phyloP scores from a whole-genome alignment of 2,329 filamentous ascomycete genomes.

The Trichoderma breve region DNA sequence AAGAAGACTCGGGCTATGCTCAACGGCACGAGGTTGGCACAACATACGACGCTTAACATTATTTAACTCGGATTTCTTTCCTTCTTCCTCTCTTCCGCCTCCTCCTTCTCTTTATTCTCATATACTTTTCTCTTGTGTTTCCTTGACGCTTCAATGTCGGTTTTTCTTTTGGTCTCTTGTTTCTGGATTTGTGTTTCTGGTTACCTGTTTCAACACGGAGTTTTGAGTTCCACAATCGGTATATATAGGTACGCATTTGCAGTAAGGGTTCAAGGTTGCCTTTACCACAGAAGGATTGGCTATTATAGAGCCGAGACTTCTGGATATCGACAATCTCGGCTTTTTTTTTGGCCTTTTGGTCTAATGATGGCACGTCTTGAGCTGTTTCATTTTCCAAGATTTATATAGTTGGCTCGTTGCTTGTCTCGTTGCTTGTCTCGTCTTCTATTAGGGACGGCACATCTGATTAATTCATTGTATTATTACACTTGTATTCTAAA shows the following conservation, averaged over 20 bases:
- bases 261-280: neutral
- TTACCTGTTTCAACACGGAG: neutral
- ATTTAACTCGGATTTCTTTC: constrained; percentile 23
- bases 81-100: neutral
- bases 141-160: neutral
- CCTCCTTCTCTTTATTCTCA: neutral
- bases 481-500: neutral
- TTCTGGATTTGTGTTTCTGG: neutral
- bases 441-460: neutral
- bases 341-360: neutral
- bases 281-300: neutral
- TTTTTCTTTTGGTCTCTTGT: neutral
- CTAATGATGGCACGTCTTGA: neutral
- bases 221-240: neutral
- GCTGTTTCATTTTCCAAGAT: neutral
- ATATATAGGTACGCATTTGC: neutral
- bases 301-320: neutral
- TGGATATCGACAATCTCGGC: neutral
- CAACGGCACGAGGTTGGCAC: constrained; percentile 63
- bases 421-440: neutral
- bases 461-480: neutral
- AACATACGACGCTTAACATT: constrained; percentile 68
- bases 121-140: neutral
- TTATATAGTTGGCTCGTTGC: neutral
- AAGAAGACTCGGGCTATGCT: constrained; percentile 83